These are phyloP conservation scores for Aspergillus ellipticus DNA, from an alignment of 495 filamentous ascomycete genomes.

Conservation along the genomic window DNA sequence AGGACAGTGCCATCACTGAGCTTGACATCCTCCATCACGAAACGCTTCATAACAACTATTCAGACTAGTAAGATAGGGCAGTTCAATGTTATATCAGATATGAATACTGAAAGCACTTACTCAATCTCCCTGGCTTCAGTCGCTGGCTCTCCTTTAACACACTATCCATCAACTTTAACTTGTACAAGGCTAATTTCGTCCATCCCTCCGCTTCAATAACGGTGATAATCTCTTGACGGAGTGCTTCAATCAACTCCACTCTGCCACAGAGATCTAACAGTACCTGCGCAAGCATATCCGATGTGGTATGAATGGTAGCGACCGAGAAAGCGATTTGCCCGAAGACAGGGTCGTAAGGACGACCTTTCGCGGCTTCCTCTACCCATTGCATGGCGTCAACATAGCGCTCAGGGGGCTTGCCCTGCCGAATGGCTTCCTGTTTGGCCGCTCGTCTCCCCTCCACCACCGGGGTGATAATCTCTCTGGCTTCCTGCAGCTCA, in stretches of 20 bases:
- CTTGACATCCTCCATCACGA: constrained; percentile 16
- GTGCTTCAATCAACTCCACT: background rate
- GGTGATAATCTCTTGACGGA: background rate
- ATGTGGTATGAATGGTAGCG: constrained; percentile 23
- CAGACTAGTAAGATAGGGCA: background rate
- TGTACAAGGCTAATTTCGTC: constrained; percentile 3
- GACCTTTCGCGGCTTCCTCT: constrained; percentile 8
- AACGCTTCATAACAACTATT: constrained; percentile 35
- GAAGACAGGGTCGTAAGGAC: constrained; percentile 5
- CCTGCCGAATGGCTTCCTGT: background rate
- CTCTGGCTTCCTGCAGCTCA: background rate
- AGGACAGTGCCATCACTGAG: constrained; percentile 13
- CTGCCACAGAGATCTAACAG: constrained; percentile 18
- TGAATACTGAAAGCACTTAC: constrained; percentile 20
- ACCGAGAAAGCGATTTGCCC: constrained; percentile 15
- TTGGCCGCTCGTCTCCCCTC: background rate
- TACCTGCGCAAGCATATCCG: constrained; percentile 13
- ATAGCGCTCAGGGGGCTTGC: constrained; percentile 10
- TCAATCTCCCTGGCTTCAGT: constrained; percentile 27
- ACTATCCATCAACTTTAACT: constrained; percentile 37
- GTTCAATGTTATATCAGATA: background rate
- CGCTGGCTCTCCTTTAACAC: constrained; percentile 47
- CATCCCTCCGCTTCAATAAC: constrained; percentile 1
- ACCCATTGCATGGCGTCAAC: constrained; percentile 20
- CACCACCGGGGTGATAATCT: background rate